phyloP scores from a whole-genome alignment of 441 rosid species.

The Syzygium malaccense region DNA sequence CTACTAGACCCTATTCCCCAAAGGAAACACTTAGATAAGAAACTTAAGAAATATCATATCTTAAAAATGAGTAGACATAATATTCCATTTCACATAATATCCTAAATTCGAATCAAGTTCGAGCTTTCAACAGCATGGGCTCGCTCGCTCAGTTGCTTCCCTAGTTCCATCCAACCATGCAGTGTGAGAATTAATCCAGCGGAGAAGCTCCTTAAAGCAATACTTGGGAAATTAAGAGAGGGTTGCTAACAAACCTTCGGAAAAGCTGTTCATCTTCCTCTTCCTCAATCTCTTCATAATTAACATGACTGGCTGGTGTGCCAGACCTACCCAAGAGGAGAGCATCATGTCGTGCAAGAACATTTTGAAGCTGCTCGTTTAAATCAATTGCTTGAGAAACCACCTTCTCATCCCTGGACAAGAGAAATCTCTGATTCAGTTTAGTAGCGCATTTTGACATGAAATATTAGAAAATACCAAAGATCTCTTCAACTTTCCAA shows the following conservation, averaged over 20 bases:
- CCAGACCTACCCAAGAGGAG: conserved; percentile 45
- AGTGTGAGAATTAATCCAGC: background rate
- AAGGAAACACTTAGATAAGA: background rate
- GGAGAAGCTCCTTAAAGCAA: background rate
- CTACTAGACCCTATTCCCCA: background rate
- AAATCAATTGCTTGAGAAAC: conserved; percentile 87
- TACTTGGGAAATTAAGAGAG: background rate
- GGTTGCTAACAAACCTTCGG: conserved; percentile 48
- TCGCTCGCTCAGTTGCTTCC: background rate
- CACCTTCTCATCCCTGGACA: conserved; percentile 69
- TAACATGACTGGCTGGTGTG: conserved; percentile 31
- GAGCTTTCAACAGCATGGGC: background rate
- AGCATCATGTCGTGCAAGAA: conserved; percentile 70
- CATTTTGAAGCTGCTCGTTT: conserved; percentile 84
- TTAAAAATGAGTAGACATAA: background rate
- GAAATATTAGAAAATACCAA: conserved; percentile 1
- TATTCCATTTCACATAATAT: background rate
- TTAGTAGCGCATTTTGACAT: background rate
- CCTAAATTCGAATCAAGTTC: background rate
- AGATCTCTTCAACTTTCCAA: background rate
- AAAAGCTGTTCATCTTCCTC: conserved; percentile 92
- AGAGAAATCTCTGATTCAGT: background rate
- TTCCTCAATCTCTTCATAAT: conserved; percentile 57
- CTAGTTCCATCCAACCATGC: background rate
- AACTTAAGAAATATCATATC: background rate